phyloP scores from a whole-genome alignment of 176 grass and related monocot genomes.

The Rhipidocladum racemiflorum region DNA sequence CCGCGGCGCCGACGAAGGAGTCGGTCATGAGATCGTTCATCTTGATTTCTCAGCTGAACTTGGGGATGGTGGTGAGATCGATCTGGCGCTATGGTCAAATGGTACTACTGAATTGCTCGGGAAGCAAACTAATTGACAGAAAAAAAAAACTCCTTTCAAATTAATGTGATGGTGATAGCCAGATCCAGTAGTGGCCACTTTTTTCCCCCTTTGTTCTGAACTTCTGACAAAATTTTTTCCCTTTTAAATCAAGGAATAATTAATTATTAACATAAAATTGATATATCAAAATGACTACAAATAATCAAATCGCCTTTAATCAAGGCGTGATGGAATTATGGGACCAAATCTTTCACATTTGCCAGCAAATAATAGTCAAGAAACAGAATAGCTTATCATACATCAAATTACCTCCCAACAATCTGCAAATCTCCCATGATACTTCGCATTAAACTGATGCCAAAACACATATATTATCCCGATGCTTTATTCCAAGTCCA shows the following conservation, averaged over 20 bases:
- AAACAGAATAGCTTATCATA: not conserved
- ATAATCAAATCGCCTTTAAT: no score
- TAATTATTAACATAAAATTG: no score
- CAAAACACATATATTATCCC: not conserved
- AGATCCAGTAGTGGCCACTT: slow-evolving; percentile 17
- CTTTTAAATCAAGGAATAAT: no score
- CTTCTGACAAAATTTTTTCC: no score
- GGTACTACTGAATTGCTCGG: not conserved
- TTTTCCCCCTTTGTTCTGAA: no score
- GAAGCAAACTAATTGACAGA: not conserved
- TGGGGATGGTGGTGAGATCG: not conserved
- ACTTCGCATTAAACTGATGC: not conserved
- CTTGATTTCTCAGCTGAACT: not conserved
- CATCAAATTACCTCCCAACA: not conserved
- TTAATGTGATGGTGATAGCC: not conserved
- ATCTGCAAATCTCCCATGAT: not conserved
- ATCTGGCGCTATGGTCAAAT: slow-evolving; percentile 5
- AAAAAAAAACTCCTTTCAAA: not conserved
- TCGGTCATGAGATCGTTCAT: slow-evolving; percentile 67
- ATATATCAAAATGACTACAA: no score
- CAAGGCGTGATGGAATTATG: not conserved
- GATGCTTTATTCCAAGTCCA: not conserved
- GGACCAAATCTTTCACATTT: not conserved
- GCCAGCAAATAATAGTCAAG: not conserved
- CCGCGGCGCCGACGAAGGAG: slow-evolving; percentile 51